phyloP scores from a whole-genome alignment of 1,139 yeast species.

The Kazachstania sp. region DNA sequence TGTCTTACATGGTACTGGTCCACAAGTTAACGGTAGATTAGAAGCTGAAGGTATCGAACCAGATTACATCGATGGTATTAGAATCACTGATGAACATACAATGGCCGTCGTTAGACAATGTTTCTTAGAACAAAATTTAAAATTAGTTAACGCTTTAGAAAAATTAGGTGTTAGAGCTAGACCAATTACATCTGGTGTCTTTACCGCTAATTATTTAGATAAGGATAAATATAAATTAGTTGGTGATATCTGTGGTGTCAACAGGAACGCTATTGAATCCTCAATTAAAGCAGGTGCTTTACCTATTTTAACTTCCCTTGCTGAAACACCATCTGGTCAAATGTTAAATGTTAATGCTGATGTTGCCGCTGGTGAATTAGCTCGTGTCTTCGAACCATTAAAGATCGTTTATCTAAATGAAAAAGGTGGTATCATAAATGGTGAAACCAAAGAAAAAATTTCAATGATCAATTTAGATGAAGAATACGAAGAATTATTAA shows the following conservation, averaged over 20 bases:
- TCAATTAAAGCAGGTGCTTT: constrained; percentile 93
- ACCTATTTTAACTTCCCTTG: constrained; percentile 91
- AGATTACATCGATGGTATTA: constrained; percentile 89
- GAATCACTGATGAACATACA: constrained; percentile 90
- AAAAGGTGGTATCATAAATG: constrained; percentile 94
- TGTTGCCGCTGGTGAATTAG: constrained; percentile 97
- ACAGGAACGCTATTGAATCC: constrained; percentile 88
- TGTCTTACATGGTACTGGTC: constrained; percentile 97
- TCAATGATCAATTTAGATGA: constrained; percentile 89
- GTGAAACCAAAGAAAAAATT: constrained; percentile 82
- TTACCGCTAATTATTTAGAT: constrained; percentile 86
- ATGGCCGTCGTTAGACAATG: constrained; percentile 95
- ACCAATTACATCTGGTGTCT: constrained; percentile 97
- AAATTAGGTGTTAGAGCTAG: constrained; percentile 96
- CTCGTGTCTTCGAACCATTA: constrained; percentile 92
- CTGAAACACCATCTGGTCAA: constrained; percentile 95
- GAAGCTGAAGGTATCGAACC: constrained; percentile 96
- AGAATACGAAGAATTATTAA: constrained; percentile 83
- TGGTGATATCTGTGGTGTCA: constrained; percentile 79
- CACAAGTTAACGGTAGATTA: constrained; percentile 88
- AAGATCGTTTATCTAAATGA: constrained; percentile 94
- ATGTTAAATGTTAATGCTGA: constrained; percentile 96
- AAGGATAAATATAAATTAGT: constrained; percentile 86
- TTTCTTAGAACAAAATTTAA: constrained; percentile 88
- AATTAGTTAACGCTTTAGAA: constrained; percentile 91